These are phyloP conservation scores for Solanum neorickii DNA, from an alignment of 257 asterid genomes.

Conservation along the genomic window DNA sequence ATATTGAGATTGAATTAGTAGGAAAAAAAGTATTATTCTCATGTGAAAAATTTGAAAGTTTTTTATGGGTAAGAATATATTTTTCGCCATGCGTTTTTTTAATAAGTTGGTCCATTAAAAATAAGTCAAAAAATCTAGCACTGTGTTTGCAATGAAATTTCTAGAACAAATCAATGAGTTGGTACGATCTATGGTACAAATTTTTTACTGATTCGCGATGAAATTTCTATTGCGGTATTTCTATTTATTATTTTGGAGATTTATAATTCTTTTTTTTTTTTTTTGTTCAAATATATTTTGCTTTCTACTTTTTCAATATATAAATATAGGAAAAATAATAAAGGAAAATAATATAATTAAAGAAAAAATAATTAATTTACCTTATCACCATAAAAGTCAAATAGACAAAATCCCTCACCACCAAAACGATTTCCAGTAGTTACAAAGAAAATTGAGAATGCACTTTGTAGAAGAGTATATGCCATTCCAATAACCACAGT, in stretches of 20 bases:
- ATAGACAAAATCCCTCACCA: conserved; percentile 16
- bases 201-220: background rate
- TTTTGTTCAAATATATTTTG: background rate
- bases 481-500: conserved; percentile 26
- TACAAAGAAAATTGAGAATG: conserved; percentile 28
- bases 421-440: conserved; percentile 36
- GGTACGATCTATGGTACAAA: too few species aligned
- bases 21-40: too few species aligned
- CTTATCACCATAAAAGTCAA: conserved; percentile 42
- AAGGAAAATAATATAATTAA: background rate
- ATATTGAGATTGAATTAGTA: too few species aligned
- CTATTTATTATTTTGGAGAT: too few species aligned
- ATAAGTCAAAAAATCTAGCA: too few species aligned
- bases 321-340: too few species aligned
- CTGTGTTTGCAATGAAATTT: too few species aligned
- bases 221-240: background rate
- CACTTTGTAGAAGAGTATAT: conserved; percentile 27
- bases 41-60: too few species aligned
- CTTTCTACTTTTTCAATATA: background rate
- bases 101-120: too few species aligned
- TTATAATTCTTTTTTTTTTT: background rate
- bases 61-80: too few species aligned
- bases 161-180: too few species aligned
- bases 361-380: background rate
- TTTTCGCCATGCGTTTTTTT: too few species aligned